phyloP scores from a whole-genome alignment of 306 rosid genomes.

The Cucurbita ficifolia region DNA sequence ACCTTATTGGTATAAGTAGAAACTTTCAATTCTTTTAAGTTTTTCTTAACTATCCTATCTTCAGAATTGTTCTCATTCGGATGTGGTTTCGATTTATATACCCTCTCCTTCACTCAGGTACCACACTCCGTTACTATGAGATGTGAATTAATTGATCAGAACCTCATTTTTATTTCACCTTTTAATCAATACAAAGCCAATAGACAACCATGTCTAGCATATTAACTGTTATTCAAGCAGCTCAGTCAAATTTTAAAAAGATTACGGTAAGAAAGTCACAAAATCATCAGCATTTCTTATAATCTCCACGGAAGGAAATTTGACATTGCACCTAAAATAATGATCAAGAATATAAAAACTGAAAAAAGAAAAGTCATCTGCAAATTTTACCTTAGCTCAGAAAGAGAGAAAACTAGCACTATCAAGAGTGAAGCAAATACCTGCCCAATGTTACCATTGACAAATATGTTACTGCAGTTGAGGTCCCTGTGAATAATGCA shows the following conservation, averaged over 20 bases:
- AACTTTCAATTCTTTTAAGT: too few relatives aligned
- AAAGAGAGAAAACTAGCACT: neutral
- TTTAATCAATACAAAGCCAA: neutral
- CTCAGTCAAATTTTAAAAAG: neutral
- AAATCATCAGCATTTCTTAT: neutral
- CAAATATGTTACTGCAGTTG: constrained; percentile 85
- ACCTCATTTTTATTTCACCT: neutral
- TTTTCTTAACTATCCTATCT: too few relatives aligned
- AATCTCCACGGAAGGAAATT: neutral
- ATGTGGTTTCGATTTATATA: too few relatives aligned
- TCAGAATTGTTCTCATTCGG: too few relatives aligned
- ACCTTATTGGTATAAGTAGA: too few relatives aligned
- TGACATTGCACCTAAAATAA: neutral
- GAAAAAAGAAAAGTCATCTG: neutral
- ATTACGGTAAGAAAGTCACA: neutral
- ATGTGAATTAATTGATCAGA: neutral
- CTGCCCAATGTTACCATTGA: constrained; percentile 84
- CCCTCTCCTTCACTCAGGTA: too few relatives aligned
- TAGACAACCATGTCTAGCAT: neutral
- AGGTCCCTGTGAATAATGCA: constrained; percentile 92
- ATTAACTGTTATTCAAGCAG: neutral
- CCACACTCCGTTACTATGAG: neutral
- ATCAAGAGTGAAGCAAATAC: constrained; percentile 12
- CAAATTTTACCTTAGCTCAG: neutral
- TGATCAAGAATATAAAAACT: neutral